Evolutionary conservation across 148 eudicot species (phyloP).

Genomic region (Nyssa sinensis): DNA sequence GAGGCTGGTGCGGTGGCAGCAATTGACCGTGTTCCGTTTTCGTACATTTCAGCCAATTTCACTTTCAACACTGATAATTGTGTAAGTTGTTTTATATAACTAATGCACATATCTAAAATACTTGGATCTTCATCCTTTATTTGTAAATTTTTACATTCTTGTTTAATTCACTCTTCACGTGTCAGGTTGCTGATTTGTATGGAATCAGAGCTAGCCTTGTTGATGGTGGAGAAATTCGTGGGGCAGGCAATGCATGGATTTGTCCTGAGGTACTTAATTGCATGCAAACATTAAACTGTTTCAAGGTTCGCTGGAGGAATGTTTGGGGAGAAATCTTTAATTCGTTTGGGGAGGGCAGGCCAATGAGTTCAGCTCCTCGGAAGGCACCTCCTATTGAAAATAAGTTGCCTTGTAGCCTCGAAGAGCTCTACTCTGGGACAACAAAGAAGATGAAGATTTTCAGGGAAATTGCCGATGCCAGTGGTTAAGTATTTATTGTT

Average conservation of each 20-base stretch:
- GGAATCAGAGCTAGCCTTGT: constrained; percentile 93
- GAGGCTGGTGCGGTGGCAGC: constrained; percentile 99
- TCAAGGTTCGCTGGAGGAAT: constrained; percentile 25
- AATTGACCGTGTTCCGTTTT: constrained; percentile 77
- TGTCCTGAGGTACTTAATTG: constrained; percentile 81
- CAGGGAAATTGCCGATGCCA: constrained; percentile 49
- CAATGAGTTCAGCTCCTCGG: constrained; percentile 38
- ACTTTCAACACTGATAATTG: constrained; percentile 95
- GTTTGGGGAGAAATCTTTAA: constrained; percentile 41
- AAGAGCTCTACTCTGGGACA: constrained; percentile 53
- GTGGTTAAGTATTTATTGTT: constrained; percentile 37
- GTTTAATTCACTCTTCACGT: constrained; percentile 10
- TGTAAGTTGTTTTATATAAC: constrained; percentile 48
- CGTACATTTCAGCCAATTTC: constrained; percentile 93
- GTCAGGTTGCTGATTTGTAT: constrained; percentile 94
- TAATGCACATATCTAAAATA: background rate
- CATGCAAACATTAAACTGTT: constrained; percentile 7
- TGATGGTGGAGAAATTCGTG: constrained; percentile 99
- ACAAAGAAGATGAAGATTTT: constrained; percentile 65
- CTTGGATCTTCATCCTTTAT: background rate
- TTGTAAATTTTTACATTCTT: background rate
- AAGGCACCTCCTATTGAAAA: constrained; percentile 45
- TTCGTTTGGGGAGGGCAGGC: constrained; percentile 37
- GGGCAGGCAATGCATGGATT: constrained; percentile 99
- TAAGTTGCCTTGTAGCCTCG: constrained; percentile 48